Base-by-base conservation (phyloP, 306 rosid genomes). In the Hippophae rhamnoides region DNA sequence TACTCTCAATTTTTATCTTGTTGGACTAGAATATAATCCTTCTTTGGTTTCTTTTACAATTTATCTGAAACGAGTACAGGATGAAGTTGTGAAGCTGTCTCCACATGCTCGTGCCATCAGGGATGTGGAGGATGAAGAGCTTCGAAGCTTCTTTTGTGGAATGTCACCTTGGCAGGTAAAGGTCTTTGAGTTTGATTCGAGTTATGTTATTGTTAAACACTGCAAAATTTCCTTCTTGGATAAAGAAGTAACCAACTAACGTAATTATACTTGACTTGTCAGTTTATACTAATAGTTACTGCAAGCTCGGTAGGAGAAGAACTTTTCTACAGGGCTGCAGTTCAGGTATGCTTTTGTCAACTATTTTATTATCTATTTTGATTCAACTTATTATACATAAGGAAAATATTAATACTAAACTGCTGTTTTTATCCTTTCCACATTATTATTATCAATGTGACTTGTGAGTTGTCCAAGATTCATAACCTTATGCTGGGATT, bases 221-320 rank as follows among this genome's bases (percentile, higher is more conserved):
- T 63, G 56, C 47, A 10, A 40, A 44, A 31, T 65, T 38, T 62
- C 69, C 58, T 46, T 43, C 48, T 78, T 63, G 44, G 46, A 54
- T 52, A 70, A 53, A 65, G 63, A 42, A 65, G 53, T 48, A 58
- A 56, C 54, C 56, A 70, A 64, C 11, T 59, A 46, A 56, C 43
- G 13, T 47, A 48, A 18, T 69, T 42, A 55, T 54, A 56, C 47
- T 57, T 10, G 41, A 57, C 12, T 53, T 67, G 50, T 67, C 81
- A 90, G 98, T 92, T 92, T 74, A 78, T 92, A 69, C 74, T 92
- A 58, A 82, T 92, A 66, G 96, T 92, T 61, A 86, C 96, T 13
- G 98, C 98, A 61, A 92, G 98, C 81, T 92, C 98, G 8, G 95
- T 87, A 27, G 98, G 98, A 58, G 98, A 92, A 82, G 98, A 92